A percentile compares a stretch with the other conserved stretches of the same genome.
Conservation (phyloP, 495 filamentous ascomycete species). For the Penicillium canescens region DNA sequence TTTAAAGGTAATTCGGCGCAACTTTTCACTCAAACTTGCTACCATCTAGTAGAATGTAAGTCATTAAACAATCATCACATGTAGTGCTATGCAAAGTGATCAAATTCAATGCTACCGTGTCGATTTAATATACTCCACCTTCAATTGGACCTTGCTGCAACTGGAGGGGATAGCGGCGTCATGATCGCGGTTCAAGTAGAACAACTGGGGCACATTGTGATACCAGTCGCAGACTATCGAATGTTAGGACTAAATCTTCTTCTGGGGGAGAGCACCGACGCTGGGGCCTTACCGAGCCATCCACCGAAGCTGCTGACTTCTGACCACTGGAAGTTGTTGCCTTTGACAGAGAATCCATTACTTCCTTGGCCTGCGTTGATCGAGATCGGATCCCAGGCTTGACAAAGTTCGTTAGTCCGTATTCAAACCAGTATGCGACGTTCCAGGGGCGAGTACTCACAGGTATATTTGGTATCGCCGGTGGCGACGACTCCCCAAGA, state of each 20-base stretch:
- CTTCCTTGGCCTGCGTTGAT: constrained; percentile 45
- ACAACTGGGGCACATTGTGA: constrained; percentile 55
- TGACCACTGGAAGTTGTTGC: constrained; percentile 39
- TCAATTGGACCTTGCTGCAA: constrained; percentile 45
- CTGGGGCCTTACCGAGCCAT: constrained; percentile 46
- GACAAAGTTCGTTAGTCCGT: background rate
- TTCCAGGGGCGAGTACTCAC: constrained; percentile 12
- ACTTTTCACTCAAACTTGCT: background rate
- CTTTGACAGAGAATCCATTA: constrained; percentile 41
- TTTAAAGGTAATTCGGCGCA: too few species aligned
- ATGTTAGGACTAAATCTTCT: background rate
- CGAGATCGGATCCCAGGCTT: constrained; percentile 44
- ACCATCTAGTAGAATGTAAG: background rate
- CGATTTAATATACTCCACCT: constrained; percentile 23
- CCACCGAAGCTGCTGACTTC: constrained; percentile 41
- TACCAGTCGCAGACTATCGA: constrained; percentile 54
- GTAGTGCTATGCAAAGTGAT: background rate
- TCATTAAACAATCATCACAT: background rate
- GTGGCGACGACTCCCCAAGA: constrained; percentile 39
- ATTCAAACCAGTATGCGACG: too few species aligned
- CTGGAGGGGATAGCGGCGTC: constrained; percentile 35
- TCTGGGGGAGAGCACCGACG: constrained; percentile 1
- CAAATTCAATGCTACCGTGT: constrained; percentile 2
- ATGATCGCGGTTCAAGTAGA: constrained; percentile 40
- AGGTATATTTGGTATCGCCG: constrained; percentile 23